Base-by-base conservation (phyloP, 805 yeast species). In the Cyberlindnera suaveolens region DNA sequence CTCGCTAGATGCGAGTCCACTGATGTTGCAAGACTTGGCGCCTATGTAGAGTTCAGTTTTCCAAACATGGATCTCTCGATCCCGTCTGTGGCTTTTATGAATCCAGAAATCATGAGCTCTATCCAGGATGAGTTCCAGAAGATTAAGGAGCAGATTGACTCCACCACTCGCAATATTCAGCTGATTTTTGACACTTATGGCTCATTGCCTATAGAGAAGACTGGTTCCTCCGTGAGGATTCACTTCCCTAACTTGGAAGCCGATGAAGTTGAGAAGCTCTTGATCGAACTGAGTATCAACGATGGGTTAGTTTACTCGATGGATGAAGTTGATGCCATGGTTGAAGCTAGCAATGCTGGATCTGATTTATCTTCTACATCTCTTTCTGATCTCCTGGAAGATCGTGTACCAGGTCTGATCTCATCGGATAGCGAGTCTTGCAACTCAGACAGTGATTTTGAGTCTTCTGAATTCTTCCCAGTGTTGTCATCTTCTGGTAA, bases 221-320 rank as follows among this genome's bases (percentile, higher is more conserved):
- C 68, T 37, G 54, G 63, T 32, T 58, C 64, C 11, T 64, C 68
- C 27, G 61, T 79, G 40, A 65, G 82, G 50, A 76, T 82, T 13
- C 82, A 76, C 57, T 85, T 87, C 64, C 88, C 91, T 30, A 85
- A 83, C 57, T 72, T 83, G 46, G 87, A 83, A 46, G 62, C 71
- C 6, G 65, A 60, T 6, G 78, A 78, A 50, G 75, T 85, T 52
- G 82, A 80, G 52, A 47, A 49, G 17, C 61, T 85, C 46, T 62
- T 84, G 46, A 57, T 68, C 33, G 93, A 84, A 36, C 68, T 76
- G 46, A 83, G 77, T 19, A 75, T 85, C 6, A 58, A 73, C 2
- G 68, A 74, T 10, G 90, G 89, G 2, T 62, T 71, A 19, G 78
- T 83, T 16, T 61, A 63, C 49, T 66, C 71, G n/a, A 63, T 54